Percentiles rank a stretch among this genome's conserved stretches.
Evolutionary conservation across 805 yeast genomes (phyloP).

Genomic region (Saturnispora halmiae): DNA sequence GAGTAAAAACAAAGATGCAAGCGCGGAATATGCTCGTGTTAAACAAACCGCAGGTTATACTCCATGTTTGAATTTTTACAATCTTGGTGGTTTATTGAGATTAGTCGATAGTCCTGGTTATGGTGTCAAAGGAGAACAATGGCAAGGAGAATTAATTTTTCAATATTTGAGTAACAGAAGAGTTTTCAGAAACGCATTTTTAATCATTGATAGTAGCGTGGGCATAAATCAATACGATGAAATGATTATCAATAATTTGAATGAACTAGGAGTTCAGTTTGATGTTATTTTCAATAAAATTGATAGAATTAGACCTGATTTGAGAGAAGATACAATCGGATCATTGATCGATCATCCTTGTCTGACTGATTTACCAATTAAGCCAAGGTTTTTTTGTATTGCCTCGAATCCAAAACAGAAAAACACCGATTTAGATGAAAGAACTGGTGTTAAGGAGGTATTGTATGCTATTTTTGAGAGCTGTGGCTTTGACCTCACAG

Average conservation of each 20-base stretch:
- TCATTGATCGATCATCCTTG: conserved; percentile 29
- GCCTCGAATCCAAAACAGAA: conserved; percentile 34
- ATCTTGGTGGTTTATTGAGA: conserved; percentile 52
- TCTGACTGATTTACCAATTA: conserved; percentile 34
- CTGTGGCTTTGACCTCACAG: conserved; percentile 33
- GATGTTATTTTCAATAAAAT: conserved; percentile 72
- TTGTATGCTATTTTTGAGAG: conserved; percentile 43
- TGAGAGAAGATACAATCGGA: conserved; percentile 31
- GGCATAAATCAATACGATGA: conserved; percentile 55
- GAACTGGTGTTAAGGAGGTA: conserved; percentile 48
- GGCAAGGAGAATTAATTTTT: conserved; percentile 63
- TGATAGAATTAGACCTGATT: conserved; percentile 40
- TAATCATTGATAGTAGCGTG: conserved; percentile 50
- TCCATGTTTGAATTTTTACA: conserved; percentile 62
- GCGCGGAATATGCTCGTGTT: conserved; percentile 35
- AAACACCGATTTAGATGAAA: conserved; percentile 17
- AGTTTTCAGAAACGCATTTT: conserved; percentile 47
- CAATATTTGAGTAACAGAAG: conserved; percentile 50
- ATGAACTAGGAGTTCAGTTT: conserved; percentile 51
- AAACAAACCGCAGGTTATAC: conserved; percentile 35
- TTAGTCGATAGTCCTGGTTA: conserved; percentile 88
- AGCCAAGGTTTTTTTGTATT: conserved; percentile 39
- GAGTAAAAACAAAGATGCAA: conserved; percentile 27
- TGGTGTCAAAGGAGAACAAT: conserved; percentile 55
- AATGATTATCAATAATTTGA: conserved; percentile 41